phyloP scores from a whole-genome alignment of 148 eudicot genomes.

The Limonium bicolor region DNA sequence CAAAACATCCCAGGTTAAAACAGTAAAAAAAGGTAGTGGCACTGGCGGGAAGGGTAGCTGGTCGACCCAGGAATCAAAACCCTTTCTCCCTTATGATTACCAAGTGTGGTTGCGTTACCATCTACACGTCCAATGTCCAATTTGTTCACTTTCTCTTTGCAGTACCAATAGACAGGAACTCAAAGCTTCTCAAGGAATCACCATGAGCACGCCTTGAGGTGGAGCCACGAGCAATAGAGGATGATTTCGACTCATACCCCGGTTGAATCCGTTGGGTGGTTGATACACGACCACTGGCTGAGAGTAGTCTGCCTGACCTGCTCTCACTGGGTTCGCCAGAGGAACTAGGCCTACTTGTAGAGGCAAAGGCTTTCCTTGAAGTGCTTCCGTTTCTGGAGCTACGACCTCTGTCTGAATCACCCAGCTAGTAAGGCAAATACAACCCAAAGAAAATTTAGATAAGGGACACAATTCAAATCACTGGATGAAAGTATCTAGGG shows the following conservation, averaged over 20 bases:
- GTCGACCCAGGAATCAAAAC: no score
- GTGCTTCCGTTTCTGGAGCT: conserved; percentile 49
- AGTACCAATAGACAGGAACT: conserved; percentile 70
- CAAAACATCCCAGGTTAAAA: no score
- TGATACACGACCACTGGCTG: conserved; percentile 50
- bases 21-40: no score
- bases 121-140: no score
- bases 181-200: conserved; percentile 82
- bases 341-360: conserved; percentile 79
- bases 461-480: neutral
- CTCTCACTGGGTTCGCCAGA: conserved; percentile 64
- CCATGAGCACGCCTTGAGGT: conserved; percentile 49
- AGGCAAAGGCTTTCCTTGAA: conserved; percentile 51
- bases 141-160: conserved; percentile 63
- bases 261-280: conserved; percentile 74
- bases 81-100: no score
- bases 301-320: conserved; percentile 41
- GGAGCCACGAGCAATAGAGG: conserved; percentile 55
- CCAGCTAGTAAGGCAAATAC: conserved; percentile 26
- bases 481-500: neutral
- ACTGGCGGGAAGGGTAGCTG: no score
- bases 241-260: conserved; percentile 68
- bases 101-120: no score
- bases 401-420: conserved; percentile 63
- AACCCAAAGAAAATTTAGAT: neutral